Evolutionary conservation across 2,329 filamentous ascomycete species (phyloP).

Genomic region (Arthrobotrys iridis): DNA sequence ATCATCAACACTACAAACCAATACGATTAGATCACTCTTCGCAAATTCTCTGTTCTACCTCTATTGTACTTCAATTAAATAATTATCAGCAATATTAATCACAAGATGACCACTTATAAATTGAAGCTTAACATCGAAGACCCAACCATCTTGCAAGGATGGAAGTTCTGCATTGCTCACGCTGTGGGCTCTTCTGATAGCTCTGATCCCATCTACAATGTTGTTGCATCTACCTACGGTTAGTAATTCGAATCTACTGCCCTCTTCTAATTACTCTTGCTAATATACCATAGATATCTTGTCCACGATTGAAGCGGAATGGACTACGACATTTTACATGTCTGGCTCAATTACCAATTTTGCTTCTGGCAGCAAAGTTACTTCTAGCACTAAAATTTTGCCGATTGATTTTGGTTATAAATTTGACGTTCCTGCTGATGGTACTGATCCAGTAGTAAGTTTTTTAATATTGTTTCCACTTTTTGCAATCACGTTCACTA

Average conservation of each 20-base stretch:
- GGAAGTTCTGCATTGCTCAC: background rate
- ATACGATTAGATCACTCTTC: no score
- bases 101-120: background rate
- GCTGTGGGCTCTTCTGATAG: background rate
- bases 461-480: background rate
- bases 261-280: background rate
- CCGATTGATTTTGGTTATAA: background rate
- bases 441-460: background rate
- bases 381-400: background rate
- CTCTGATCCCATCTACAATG: background rate
- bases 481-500: background rate
- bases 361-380: slow-evolving; percentile 1
- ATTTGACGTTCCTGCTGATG: background rate
- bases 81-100: background rate
- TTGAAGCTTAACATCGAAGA: background rate
- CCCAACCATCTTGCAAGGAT: background rate
- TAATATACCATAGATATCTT: background rate
- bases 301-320: background rate
- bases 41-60: no score
- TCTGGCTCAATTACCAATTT: background rate
- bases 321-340: background rate
- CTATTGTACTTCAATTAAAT: no score
- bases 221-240: background rate
- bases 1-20: no score
- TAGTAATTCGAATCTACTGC: background rate